A percentile compares a stretch with the other conserved stretches of the same genome.
Conservation (phyloP, 805 yeast species). For the Suhomyces xylopsoci region DNA sequence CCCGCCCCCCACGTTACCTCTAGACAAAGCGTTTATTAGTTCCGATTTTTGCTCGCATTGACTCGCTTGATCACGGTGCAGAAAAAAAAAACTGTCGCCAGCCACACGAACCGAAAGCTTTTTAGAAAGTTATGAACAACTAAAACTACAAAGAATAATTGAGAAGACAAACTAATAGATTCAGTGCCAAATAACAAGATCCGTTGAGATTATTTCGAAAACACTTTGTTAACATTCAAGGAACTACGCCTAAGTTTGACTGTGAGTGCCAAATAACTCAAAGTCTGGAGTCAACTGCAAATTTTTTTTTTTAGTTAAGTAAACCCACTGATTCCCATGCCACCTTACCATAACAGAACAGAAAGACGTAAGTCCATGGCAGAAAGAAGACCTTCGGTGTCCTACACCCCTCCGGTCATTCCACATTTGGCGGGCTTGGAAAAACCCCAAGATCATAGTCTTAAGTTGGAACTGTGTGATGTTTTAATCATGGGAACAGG, state of each 20-base stretch:
- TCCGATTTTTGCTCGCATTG: background rate
- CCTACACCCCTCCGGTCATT: slow-evolving; percentile 45
- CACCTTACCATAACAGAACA: slow-evolving; percentile 9
- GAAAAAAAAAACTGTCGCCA: slow-evolving; percentile 2
- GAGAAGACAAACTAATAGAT: background rate
- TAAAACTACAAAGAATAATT: background rate
- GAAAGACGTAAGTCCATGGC: slow-evolving; percentile 64
- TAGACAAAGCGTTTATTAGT: background rate
- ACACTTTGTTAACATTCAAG: background rate
- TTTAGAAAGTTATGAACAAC: background rate
- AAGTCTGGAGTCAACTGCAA: background rate
- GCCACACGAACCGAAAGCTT: slow-evolving; percentile 1
- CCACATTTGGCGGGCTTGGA: slow-evolving; percentile 79
- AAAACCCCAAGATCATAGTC: slow-evolving; percentile 62
- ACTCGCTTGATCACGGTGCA: slow-evolving; percentile 4
- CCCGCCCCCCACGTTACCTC: background rate
- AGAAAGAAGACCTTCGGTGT: slow-evolving; percentile 58
- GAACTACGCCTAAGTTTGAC: background rate
- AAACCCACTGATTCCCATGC: background rate
- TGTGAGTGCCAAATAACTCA: background rate
- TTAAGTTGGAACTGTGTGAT: slow-evolving; percentile 68
- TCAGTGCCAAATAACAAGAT: background rate
- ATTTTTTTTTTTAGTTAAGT: background rate
- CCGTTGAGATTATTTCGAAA: background rate
- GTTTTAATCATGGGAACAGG: slow-evolving; percentile 94